Base-by-base conservation (phyloP, 495 filamentous ascomycete species). In the Talaromyces nanjingensis region DNA sequence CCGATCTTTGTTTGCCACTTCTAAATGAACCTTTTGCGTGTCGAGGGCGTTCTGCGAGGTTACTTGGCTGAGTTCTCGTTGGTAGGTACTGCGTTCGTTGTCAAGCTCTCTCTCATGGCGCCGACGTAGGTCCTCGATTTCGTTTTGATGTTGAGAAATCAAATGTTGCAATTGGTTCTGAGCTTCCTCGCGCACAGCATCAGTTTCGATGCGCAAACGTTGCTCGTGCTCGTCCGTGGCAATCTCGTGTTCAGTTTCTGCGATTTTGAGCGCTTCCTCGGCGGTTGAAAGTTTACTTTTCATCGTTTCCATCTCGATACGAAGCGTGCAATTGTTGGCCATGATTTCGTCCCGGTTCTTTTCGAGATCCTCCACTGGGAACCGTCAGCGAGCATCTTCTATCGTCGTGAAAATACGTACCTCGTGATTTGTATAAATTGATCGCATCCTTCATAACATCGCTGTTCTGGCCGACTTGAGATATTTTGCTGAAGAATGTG, bases 291-390 rank as follows among this genome's bases (percentile, higher is more conserved):
- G 63, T 60, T 81, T 81, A 24, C 59, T 70, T 62, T 84, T 86
- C 25, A 85, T 70, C 1, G 79, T 76, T 49, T 88, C 83, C 34
- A 91, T 66, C 53, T 90, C 86, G 16, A 77, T 74, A 25, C 83
- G 81, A 3, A 92, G 74, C 6, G 71, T 71, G 2, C 79, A 64
- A 63, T 89, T 90, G 25, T 74, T 76, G 14, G 85, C 76, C 4
- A 77, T 76, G 2, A 93, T 70, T 16, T 85, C 80, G 12, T 81
- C 76, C 47, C 83, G 80, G 6, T 86, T 81, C 0, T 69, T 70
- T 65, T 93, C 90, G 3, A 96, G 77, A 24, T 90, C 86, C 62
- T 69, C 74, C 52, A 89, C 92, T 97, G 65, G 6, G 56, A 73
- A 16, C 56, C 53, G 58, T 57, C n/a, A 68, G 64, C 42, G 53